phyloP scores from a whole-genome alignment of 495 filamentous ascomycete genomes.

The Podospora tetraspora region DNA sequence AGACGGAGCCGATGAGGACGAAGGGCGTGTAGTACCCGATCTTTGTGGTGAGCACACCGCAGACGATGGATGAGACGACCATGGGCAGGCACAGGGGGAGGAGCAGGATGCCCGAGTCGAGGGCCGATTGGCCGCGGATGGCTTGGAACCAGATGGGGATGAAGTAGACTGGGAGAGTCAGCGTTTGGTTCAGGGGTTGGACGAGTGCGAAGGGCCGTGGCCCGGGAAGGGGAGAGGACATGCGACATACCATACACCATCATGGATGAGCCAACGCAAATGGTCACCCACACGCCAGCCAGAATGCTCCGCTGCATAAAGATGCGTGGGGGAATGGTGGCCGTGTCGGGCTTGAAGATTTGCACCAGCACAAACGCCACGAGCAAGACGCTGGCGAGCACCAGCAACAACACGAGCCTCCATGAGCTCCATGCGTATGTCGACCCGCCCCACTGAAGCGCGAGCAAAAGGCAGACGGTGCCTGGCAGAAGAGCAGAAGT shows the following conservation, averaged over 20 bases:
- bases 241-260: conserved; percentile 34
- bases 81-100: conserved; percentile 41
- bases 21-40: conserved; percentile 64
- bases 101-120: conserved; percentile 43
- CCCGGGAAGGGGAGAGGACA: conserved; percentile 37
- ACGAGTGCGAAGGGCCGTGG: too few species aligned
- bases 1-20: conserved; percentile 50
- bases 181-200: not conserved
- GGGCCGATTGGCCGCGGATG: conserved; percentile 45
- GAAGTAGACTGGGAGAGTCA: conserved; percentile 38
- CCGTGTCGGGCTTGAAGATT: conserved; percentile 51
- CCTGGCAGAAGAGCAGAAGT: conserved; percentile 58
- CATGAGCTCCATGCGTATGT: conserved; percentile 51
- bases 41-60: conserved; percentile 39
- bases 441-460: conserved; percentile 74
- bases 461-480: conserved; percentile 64
- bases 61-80: conserved; percentile 28
- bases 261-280: conserved; percentile 33
- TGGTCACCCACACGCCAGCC: conserved; percentile 32
- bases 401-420: conserved; percentile 40
- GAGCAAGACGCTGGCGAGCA: conserved; percentile 39
- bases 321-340: conserved; percentile 64
- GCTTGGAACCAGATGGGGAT: conserved; percentile 63
- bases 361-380: conserved; percentile 45
- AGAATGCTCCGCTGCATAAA: conserved; percentile 61